Conservation (phyloP, 306 rosid species). For the Alnus rubra region DNA sequence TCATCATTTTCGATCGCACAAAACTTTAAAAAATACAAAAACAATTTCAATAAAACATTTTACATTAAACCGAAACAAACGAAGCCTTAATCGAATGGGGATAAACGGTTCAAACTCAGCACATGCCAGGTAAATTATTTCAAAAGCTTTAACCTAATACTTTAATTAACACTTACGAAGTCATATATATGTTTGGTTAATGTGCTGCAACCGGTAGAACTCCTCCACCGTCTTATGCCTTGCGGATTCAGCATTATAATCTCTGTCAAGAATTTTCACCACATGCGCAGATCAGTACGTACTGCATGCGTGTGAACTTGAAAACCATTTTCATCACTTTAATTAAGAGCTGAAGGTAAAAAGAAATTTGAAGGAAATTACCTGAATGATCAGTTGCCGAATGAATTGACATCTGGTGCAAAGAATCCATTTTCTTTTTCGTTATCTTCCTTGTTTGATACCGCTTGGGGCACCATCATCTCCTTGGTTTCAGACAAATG, state of each 20-base stretch:
- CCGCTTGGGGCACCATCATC: background rate
- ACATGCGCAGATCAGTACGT: no score
- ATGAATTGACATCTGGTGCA: conserved; percentile 64
- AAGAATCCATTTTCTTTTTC: conserved; percentile 6
- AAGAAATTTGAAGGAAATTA: background rate
- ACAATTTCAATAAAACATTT: no score
- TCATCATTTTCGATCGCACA: no score
- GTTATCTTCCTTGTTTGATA: background rate
- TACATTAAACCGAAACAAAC: no score
- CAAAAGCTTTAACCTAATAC: no score
- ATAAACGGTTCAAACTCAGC: no score
- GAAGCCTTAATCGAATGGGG: no score
- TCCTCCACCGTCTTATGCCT: conserved; percentile 59
- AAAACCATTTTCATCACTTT: background rate
- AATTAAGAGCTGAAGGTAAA: no score
- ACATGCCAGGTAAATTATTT: no score
- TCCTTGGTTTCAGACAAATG: conserved; percentile 8
- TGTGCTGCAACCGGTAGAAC: conserved; percentile 51
- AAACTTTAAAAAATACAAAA: no score
- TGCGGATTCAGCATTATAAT: conserved; percentile 51
- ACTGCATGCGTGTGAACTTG: no score
- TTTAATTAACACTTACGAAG: conserved; percentile 33
- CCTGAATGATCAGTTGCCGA: conserved; percentile 78
- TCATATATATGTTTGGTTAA: conserved; percentile 50
- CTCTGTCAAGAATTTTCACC: conserved; percentile 29